A percentile compares a stretch with the other conserved stretches of the same genome.
Evolutionary conservation across 495 filamentous ascomycete genomes (phyloP).

Genomic region (Neurospora sp.): DNA sequence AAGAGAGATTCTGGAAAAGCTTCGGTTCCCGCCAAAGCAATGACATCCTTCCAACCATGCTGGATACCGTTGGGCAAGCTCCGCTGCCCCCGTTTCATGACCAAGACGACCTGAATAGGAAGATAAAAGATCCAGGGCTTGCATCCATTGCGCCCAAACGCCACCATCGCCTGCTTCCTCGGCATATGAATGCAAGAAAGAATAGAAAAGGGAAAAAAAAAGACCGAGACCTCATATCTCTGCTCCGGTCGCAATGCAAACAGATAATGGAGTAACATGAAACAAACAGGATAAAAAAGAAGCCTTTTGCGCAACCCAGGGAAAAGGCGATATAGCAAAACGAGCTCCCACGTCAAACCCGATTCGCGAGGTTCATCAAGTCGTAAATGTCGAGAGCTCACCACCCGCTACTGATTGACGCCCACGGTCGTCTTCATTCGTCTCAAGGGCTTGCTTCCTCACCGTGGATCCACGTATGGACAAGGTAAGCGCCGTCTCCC

Average conservation of each 20-base stretch:
- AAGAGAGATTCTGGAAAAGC: not conserved
- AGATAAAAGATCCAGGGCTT: not conserved
- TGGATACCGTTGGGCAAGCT: not conserved
- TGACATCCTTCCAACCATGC: not conserved
- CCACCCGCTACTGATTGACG: not conserved
- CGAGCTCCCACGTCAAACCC: slow-evolving; percentile 3
- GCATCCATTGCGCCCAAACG: not conserved
- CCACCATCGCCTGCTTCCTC: not conserved
- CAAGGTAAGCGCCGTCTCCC: slow-evolving; percentile 20
- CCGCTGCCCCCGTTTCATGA: not conserved
- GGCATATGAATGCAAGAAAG: not conserved
- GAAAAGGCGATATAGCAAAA: not conserved
- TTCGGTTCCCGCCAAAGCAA: not conserved
- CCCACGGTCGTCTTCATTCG: not conserved
- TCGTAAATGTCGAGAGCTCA: slow-evolving; percentile 7
- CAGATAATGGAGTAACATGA: slow-evolving; percentile 8
- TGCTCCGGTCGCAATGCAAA: slow-evolving; percentile 21
- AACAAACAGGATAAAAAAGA: slow-evolving; percentile 2
- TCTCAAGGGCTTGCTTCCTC: not conserved
- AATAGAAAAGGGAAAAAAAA: not conserved
- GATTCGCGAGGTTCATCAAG: slow-evolving; percentile 15
- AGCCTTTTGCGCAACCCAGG: not conserved
- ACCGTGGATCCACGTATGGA: slow-evolving; percentile 15
- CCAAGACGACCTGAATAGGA: not conserved
- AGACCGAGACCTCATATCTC: not conserved